Conservation (phyloP, 164 flowering plant species). For the Santalum album region DNA sequence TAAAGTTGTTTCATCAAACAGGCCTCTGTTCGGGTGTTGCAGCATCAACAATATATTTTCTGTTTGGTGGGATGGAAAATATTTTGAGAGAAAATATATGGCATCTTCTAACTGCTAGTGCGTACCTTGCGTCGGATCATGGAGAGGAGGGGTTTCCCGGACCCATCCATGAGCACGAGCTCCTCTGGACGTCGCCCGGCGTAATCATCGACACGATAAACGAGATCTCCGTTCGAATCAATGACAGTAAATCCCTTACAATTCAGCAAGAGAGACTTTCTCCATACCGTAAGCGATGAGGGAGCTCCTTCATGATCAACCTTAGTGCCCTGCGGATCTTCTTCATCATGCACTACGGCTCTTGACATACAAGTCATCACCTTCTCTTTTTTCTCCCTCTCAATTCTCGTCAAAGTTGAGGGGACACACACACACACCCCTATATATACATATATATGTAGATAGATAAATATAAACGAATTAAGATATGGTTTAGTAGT, state of each 20-base stretch:
- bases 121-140: slow-evolving; percentile 37
- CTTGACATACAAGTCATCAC: slow-evolving; percentile 21
- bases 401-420: too few species aligned
- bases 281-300: slow-evolving; percentile 56
- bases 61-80: too few species aligned
- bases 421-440: too few species aligned
- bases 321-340: background rate
- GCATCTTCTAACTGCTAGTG: too few species aligned
- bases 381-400: background rate
- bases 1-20: too few species aligned
- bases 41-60: too few species aligned
- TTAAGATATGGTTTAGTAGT: too few species aligned
- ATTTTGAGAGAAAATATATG: too few species aligned
- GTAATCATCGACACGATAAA: slow-evolving; percentile 55
- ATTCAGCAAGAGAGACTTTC: slow-evolving; percentile 42
- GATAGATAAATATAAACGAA: too few species aligned
- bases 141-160: slow-evolving; percentile 41
- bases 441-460: too few species aligned
- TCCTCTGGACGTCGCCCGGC: slow-evolving; percentile 19
- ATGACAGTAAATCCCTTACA: slow-evolving; percentile 61
- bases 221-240: slow-evolving; percentile 41
- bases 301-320: background rate
- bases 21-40: too few species aligned
- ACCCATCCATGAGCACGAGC: slow-evolving; percentile 46
- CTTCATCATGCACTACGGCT: slow-evolving; percentile 18